Percentiles rank a stretch among this genome's conserved stretches.
Conservation (phyloP, 1,284 basidiomycete genomes). For the Ceratobasidium sp. region DNA sequence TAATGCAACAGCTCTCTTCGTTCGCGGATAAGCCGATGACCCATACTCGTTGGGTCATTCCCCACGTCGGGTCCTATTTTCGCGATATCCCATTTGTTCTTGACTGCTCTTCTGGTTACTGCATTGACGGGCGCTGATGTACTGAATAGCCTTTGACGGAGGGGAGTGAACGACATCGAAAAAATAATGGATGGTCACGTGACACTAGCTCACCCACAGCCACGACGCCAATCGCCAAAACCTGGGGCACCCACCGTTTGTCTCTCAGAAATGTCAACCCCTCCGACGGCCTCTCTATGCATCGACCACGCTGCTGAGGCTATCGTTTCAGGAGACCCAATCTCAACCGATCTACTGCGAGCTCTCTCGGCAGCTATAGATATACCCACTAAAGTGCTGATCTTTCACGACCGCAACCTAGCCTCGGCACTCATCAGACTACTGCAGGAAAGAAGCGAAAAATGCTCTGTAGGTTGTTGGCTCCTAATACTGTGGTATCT, state of each 20-base stretch:
- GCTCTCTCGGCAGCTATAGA: no score
- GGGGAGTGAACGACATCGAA: conserved; percentile 28
- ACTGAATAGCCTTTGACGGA: conserved; percentile 29
- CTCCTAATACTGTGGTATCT: no score
- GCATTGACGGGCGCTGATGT: conserved; percentile 32
- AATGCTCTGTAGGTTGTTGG: background rate
- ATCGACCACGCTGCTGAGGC: no score
- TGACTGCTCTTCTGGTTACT: conserved; percentile 28
- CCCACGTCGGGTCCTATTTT: conserved; percentile 59
- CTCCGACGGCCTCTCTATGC: no score
- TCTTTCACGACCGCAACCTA: no score
- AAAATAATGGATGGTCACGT: conserved; percentile 9
- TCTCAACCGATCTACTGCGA: no score
- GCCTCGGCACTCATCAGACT: background rate
- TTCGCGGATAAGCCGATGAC: conserved; percentile 77
- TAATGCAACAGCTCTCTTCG: conserved; percentile 80
- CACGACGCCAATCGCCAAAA: no score
- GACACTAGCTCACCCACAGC: background rate
- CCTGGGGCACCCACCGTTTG: no score
- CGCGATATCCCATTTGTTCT: conserved; percentile 44
- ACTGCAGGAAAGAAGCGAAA: background rate
- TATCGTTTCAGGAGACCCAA: no score
- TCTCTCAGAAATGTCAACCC: no score
- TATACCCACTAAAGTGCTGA: no score
- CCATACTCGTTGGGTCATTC: conserved; percentile 70